These are phyloP conservation scores for Botrytis deweyae DNA, from an alignment of 2,329 filamentous ascomycete species.

Conservation along the genomic window DNA sequence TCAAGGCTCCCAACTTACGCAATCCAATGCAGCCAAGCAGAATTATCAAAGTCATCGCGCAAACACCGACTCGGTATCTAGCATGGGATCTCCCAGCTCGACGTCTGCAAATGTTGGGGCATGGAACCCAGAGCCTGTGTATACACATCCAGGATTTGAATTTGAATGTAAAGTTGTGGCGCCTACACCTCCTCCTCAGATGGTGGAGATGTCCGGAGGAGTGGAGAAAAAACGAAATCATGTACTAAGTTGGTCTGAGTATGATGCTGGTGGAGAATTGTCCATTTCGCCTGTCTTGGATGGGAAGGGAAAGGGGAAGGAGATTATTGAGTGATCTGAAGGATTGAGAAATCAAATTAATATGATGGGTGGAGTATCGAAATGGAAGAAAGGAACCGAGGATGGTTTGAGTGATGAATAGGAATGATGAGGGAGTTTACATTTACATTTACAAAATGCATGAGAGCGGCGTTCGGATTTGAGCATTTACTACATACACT, in stretches of 20 bases:
- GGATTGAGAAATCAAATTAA: not conserved
- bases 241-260: not conserved
- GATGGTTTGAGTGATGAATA: not conserved
- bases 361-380: not conserved
- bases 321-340: not conserved
- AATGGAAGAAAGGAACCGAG: not conserved
- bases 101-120: not conserved
- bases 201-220: not conserved
- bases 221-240: not conserved
- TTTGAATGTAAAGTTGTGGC: not conserved
- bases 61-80: not conserved
- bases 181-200: not conserved
- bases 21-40: not conserved
- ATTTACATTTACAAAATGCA: not conserved
- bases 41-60: not conserved
- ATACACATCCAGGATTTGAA: not conserved
- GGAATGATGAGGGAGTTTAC: not conserved
- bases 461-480: not conserved
- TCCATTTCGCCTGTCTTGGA: not conserved
- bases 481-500: not conserved
- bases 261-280: not conserved
- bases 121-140: not conserved
- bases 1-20: not conserved
- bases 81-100: not conserved
- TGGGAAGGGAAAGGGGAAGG: not conserved